These are phyloP conservation scores for Ensete glaucum DNA, from an alignment of 176 grass and related monocot genomes.

Conservation along the genomic window DNA sequence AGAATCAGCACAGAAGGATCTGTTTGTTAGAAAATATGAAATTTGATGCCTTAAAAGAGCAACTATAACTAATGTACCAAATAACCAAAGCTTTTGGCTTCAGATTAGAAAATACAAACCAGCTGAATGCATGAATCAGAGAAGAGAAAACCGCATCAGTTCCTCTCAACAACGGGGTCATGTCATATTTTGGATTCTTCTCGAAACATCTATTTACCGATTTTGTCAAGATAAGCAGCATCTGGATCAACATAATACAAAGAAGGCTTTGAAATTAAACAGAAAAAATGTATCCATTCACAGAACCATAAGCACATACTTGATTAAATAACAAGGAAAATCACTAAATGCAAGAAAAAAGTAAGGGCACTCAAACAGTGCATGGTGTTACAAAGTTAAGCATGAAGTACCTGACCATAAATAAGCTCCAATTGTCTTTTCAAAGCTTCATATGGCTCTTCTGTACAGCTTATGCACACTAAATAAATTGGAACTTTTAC, in stretches of 20 bases:
- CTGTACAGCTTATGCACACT: conserved; percentile 91
- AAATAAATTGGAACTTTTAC: conserved; percentile 97
- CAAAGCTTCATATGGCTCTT: conserved; percentile 75
- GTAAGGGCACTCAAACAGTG: background rate
- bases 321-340: conserved; percentile 1
- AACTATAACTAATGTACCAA: background rate
- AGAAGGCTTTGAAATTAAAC: background rate
- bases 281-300: background rate
- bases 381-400: conserved; percentile 11
- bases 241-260: conserved; percentile 39
- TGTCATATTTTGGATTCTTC: conserved; percentile 97
- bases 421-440: conserved; percentile 84
- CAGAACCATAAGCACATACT: background rate
- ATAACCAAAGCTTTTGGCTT: background rate
- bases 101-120: conserved; percentile 29
- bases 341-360: conserved; percentile 20
- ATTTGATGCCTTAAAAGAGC: background rate
- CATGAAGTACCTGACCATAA: conserved; percentile 77
- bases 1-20: background rate
- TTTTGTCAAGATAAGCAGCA: conserved; percentile 94
- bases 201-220: conserved; percentile 91
- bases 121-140: conserved; percentile 86
- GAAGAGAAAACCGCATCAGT: conserved; percentile 87
- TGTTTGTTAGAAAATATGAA: background rate
- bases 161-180: conserved; percentile 77